These are phyloP conservation scores for Trichosporon faecale DNA, from an alignment of 1,284 basidiomycete genomes.

Conservation along the genomic window DNA sequence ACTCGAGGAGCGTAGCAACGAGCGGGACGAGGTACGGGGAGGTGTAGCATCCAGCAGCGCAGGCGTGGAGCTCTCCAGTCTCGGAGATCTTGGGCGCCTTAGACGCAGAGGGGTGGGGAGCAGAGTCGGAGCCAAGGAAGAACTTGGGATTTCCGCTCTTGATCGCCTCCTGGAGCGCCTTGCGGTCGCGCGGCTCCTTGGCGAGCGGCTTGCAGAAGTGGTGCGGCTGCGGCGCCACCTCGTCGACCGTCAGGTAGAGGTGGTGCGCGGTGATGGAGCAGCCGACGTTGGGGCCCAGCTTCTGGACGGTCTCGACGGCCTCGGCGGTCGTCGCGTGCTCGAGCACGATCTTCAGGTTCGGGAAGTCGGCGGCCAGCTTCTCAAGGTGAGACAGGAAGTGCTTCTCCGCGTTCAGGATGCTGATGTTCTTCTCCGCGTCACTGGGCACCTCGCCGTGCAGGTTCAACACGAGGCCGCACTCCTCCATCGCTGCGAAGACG, in stretches of 20 bases:
- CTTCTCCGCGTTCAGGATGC: slow-evolving; percentile 90
- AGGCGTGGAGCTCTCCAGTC: slow-evolving; percentile 57
- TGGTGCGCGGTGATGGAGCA: slow-evolving; percentile 99
- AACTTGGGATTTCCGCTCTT: slow-evolving; percentile 86
- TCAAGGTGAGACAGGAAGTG: slow-evolving; percentile 84
- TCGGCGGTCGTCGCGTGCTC: slow-evolving; percentile 98
- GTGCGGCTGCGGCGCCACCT: slow-evolving; percentile 94
- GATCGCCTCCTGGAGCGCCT: slow-evolving; percentile 78
- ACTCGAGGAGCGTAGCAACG: slow-evolving; percentile 72
- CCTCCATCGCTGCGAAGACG: slow-evolving; percentile 92
- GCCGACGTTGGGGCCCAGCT: slow-evolving; percentile 80
- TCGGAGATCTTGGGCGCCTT: slow-evolving; percentile 62
- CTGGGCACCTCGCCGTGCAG: slow-evolving; percentile 96
- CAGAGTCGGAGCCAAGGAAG: slow-evolving; percentile 97
- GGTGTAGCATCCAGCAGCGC: slow-evolving; percentile 92
- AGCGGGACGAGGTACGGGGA: slow-evolving; percentile 85
- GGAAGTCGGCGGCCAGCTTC: slow-evolving; percentile 79
- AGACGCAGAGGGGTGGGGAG: slow-evolving; percentile 78
- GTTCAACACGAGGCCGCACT: slow-evolving; percentile 89
- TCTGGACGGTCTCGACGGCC: slow-evolving; percentile 81
- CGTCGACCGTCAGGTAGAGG: slow-evolving; percentile 88
- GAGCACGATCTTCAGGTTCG: slow-evolving; percentile 90
- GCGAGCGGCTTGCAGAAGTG: slow-evolving; percentile 99
- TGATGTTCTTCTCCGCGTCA: slow-evolving; percentile 79
- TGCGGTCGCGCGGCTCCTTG: slow-evolving; percentile 88